Percentiles rank a stretch among this genome's conserved stretches.
phyloP scores from a whole-genome alignment of 306 rosid species.

The Aeschynomene evenia region DNA sequence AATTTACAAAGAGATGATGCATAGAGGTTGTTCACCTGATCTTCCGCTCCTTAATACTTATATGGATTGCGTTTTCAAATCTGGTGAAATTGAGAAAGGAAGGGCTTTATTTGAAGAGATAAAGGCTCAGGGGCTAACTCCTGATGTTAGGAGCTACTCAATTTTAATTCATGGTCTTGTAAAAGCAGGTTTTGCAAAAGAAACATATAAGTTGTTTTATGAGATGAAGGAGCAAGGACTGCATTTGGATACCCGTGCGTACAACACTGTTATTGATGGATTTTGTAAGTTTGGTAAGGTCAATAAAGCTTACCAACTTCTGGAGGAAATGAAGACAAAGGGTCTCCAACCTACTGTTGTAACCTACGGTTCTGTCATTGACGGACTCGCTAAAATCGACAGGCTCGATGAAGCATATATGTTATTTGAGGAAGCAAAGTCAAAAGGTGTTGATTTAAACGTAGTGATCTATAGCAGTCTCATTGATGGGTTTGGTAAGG shows the following conservation, averaged over 20 bases:
- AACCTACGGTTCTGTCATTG: conserved; percentile 87
- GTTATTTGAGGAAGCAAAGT: conserved; percentile 95
- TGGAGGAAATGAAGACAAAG: conserved; percentile 87
- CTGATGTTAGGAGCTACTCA: conserved; percentile 80
- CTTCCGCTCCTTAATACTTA: conserved; percentile 81
- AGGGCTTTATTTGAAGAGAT: conserved; percentile 82
- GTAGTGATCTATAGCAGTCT: conserved; percentile 79
- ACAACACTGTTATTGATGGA: conserved; percentile 79
- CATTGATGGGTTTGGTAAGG: conserved; percentile 93
- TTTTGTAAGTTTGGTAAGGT: conserved; percentile 92
- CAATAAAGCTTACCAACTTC: conserved; percentile 84
- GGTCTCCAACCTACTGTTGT: conserved; percentile 82
- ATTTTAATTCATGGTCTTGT: conserved; percentile 85
- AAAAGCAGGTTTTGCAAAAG: conserved; percentile 82
- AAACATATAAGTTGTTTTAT: conserved; percentile 70
- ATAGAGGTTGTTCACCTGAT: conserved; percentile 71
- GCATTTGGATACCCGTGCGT: conserved; percentile 76
- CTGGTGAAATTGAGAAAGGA: conserved; percentile 80
- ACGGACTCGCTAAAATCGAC: conserved; percentile 91
- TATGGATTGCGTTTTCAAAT: conserved; percentile 92
- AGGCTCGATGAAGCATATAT: conserved; percentile 96
- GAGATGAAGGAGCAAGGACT: conserved; percentile 88
- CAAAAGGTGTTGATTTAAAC: conserved; percentile 70
- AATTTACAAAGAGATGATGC: conserved; percentile 85
- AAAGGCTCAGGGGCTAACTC: conserved; percentile 61